Evolutionary conservation across 2,329 filamentous ascomycete genomes (phyloP).

Genomic region (Botrytis fragariae): DNA sequence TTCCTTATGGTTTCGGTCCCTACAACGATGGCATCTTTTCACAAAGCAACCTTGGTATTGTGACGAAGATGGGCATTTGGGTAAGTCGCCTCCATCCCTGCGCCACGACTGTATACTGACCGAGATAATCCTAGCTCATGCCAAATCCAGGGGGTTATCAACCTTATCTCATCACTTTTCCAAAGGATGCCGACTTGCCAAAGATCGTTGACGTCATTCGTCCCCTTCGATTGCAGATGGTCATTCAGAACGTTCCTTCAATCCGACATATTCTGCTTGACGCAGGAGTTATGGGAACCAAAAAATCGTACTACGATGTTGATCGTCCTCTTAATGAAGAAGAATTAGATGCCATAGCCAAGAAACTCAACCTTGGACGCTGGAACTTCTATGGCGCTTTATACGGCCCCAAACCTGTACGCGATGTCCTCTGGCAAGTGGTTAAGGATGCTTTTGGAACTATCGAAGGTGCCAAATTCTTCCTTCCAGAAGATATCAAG

Average conservation of each 20-base stretch:
- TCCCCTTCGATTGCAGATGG: conserved; percentile 42
- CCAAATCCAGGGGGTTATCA: conserved; percentile 50
- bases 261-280: conserved; percentile 37
- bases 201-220: conserved; percentile 47
- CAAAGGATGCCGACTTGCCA: conserved; percentile 35
- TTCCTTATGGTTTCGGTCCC: conserved; percentile 41
- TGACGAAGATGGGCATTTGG: conserved; percentile 52
- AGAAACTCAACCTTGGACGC: conserved; percentile 43
- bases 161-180: conserved; percentile 45
- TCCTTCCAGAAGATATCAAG: conserved; percentile 34
- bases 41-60: conserved; percentile 52
- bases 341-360: conserved; percentile 43
- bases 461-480: conserved; percentile 38
- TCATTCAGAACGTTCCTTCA: conserved; percentile 43
- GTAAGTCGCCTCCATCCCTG: background rate
- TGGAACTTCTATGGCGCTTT: conserved; percentile 50
- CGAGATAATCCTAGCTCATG: conserved; percentile 43
- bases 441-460: conserved; percentile 34
- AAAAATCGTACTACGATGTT: conserved; percentile 37
- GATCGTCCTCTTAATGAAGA: conserved; percentile 40
- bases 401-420: conserved; percentile 39
- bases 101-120: background rate
- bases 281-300: conserved; percentile 41
- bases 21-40: conserved; percentile 47
- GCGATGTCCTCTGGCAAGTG: conserved; percentile 38